A percentile compares a stretch with the other conserved stretches of the same genome.
These are phyloP conservation scores for Coemansia sp. DNA, from an alignment of 192 early-diverging fungal genomes.

Conservation along the genomic window DNA sequence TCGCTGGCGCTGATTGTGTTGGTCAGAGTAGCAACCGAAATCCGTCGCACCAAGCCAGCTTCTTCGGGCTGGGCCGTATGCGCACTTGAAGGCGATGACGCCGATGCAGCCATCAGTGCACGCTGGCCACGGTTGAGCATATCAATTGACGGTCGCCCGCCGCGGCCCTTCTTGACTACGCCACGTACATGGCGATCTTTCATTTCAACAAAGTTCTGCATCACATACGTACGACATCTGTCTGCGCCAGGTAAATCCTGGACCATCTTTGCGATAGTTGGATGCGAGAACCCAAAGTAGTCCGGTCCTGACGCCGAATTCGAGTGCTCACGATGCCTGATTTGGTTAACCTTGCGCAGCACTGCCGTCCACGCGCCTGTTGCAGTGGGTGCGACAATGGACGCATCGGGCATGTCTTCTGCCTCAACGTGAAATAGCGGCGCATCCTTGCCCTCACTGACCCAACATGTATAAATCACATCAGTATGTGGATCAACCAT, in stretches of 20 bases:
- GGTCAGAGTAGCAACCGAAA: constrained; percentile 24
- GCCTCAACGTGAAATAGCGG: constrained; percentile 81
- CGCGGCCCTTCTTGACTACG: constrained; percentile 53
- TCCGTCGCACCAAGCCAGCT: constrained; percentile 8
- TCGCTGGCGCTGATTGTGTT: not conserved
- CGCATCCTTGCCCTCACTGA: constrained; percentile 74
- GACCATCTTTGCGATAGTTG: constrained; percentile 81
- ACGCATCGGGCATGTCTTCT: constrained; percentile 68
- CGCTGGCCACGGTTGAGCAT: constrained; percentile 50
- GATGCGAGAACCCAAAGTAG: constrained; percentile 87
- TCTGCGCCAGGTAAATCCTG: constrained; percentile 80
- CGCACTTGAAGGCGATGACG: constrained; percentile 5
- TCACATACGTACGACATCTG: constrained; percentile 70
- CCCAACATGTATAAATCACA: constrained; percentile 65
- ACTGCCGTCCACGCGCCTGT: constrained; percentile 90
- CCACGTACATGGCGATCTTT: constrained; percentile 58
- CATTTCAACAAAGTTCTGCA: constrained; percentile 68
- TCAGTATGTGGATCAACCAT: constrained; percentile 64
- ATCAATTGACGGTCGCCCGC: constrained; percentile 26
- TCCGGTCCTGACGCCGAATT: constrained; percentile 87
- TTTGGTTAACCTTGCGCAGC: constrained; percentile 73
- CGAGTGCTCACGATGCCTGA: constrained; percentile 74
- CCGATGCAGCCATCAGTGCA: constrained; percentile 24
- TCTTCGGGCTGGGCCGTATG: not conserved
- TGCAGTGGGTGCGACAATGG: constrained; percentile 72